phyloP scores from a whole-genome alignment of 2,329 filamentous ascomycete genomes.

The Dactylellina haptotyla region DNA sequence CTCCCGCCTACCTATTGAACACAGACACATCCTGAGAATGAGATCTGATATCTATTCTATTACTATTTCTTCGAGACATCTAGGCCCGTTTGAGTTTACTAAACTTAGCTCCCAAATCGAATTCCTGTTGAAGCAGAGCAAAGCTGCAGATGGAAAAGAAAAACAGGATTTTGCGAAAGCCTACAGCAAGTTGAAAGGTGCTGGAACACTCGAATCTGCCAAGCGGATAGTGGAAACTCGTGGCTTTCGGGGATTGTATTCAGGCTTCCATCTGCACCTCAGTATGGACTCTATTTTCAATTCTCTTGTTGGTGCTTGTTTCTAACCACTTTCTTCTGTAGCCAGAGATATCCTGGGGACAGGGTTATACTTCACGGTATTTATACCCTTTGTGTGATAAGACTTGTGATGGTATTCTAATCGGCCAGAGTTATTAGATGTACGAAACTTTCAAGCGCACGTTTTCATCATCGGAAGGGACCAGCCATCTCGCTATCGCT shows the following conservation, averaged over 20 bases:
- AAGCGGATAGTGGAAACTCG: constrained; percentile 79
- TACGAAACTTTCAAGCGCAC: constrained; percentile 88
- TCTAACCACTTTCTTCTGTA: constrained; percentile 61
- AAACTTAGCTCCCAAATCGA: constrained; percentile 88
- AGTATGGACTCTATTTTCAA: too few species aligned
- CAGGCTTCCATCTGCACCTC: constrained; percentile 80
- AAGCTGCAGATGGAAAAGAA: constrained; percentile 54
- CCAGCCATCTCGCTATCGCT: constrained; percentile 80
- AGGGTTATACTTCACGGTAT: constrained; percentile 78
- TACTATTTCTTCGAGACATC: constrained; percentile 41
- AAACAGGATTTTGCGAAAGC: constrained; percentile 36
- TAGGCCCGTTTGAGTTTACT: constrained; percentile 85
- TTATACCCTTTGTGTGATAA: not conserved
- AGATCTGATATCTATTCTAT: not conserved
- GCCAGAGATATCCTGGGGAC: constrained; percentile 86
- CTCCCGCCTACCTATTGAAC: not conserved
- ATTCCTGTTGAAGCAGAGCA: constrained; percentile 63
- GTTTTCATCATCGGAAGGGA: constrained; percentile 76
- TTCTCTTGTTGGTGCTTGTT: too few species aligned
- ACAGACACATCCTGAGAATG: too few species aligned
- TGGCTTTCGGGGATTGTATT: constrained; percentile 78
- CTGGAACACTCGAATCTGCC: constrained; percentile 74
- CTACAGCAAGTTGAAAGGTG: constrained; percentile 67
- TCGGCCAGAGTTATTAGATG: constrained; percentile 63
- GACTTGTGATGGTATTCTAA: not conserved